Evolutionary conservation across 441 rosid species (phyloP).

Genomic region (Syzygium syzygioides): DNA sequence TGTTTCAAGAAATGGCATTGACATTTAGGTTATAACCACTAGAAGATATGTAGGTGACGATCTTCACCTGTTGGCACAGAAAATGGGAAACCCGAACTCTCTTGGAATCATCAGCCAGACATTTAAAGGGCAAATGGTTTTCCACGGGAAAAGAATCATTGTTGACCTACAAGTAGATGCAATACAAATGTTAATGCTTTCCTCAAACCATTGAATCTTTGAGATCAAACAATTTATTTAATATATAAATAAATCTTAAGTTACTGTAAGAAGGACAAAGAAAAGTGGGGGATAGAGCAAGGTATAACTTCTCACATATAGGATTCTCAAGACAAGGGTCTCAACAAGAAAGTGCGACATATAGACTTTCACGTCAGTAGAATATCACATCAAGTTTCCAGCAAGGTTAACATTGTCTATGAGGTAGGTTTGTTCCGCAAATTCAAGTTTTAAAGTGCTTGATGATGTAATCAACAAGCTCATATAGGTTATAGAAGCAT

Average conservation of each 20-base stretch:
- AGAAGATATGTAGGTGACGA: neutral
- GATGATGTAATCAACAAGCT: neutral
- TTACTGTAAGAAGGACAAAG: neutral
- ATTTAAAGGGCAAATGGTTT: conserved; percentile 53
- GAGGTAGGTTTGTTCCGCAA: neutral
- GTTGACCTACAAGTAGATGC: conserved; percentile 37
- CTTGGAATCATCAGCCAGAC: conserved; percentile 81
- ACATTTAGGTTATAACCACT: neutral
- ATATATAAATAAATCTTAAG: neutral
- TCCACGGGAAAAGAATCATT: conserved; percentile 28
- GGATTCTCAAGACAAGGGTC: neutral
- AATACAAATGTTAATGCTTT: neutral
- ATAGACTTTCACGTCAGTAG: neutral
- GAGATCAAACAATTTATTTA: neutral
- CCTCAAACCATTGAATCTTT: neutral
- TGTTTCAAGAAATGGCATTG: neutral
- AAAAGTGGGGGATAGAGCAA: neutral
- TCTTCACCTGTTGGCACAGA: conserved; percentile 49
- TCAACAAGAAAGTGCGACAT: neutral
- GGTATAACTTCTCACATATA: neutral
- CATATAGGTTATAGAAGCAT: neutral
- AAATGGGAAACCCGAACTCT: conserved; percentile 61
- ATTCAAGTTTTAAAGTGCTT: neutral
- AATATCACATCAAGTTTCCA: neutral
- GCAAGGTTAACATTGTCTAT: neutral